phyloP scores from a whole-genome alignment of 179 eudicot genomes.

The Monotropa hypopitys region DNA sequence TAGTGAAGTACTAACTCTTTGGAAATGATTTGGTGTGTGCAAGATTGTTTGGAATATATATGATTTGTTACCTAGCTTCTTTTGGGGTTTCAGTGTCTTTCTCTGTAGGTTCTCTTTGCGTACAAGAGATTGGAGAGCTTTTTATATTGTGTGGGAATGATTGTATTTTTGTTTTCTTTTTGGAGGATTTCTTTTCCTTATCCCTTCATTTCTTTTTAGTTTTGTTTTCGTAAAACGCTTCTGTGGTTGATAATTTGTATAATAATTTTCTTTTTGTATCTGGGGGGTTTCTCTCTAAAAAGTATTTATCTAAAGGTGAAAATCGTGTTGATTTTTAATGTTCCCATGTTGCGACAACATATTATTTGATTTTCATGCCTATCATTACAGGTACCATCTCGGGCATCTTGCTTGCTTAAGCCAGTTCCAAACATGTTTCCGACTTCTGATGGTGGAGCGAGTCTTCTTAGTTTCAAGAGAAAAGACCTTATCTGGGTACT shows the following conservation, averaged over 20 bases:
- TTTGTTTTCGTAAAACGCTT: not conserved
- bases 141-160: not conserved
- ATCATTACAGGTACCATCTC: slow-evolving; percentile 62
- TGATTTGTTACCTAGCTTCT: not conserved
- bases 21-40: not conserved
- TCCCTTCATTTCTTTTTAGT: not conserved
- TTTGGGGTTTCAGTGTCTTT: not conserved
- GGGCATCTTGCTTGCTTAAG: slow-evolving; percentile 79
- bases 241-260: no score
- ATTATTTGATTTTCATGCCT: slow-evolving; percentile 15
- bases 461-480: slow-evolving; percentile 80
- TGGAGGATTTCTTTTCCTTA: not conserved
- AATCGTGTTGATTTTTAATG: slow-evolving; percentile 1
- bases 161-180: not conserved
- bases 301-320: not conserved
- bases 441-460: slow-evolving; percentile 46
- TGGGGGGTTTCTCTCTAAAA: not conserved
- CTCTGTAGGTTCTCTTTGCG: not conserved
- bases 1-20: not conserved
- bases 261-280: not conserved
- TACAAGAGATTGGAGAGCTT: not conserved
- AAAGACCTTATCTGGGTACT: slow-evolving; percentile 86
- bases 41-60: not conserved
- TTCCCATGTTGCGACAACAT: not conserved
- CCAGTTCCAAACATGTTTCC: slow-evolving; percentile 73